phyloP scores from a whole-genome alignment of 2,329 filamentous ascomycete genomes.

The Thermothelomyces thermophilus region DNA sequence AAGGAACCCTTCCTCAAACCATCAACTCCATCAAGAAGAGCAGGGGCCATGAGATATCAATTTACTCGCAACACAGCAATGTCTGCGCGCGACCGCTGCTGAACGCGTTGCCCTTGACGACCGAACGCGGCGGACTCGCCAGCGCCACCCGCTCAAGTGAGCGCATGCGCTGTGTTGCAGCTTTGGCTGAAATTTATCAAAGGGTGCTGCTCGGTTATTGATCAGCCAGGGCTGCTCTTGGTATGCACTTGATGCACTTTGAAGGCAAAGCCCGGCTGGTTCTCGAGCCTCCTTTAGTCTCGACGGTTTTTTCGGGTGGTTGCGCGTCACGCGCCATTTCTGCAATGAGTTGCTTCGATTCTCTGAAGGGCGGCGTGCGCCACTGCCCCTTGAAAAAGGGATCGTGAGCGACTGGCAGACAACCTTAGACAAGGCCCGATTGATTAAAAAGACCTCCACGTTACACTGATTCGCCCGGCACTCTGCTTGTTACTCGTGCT shows the following conservation, averaged over 20 bases:
- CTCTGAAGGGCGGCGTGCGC: not conserved
- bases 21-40: conserved; percentile 5
- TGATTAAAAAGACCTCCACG: not conserved
- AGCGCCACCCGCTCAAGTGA: not conserved
- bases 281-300: not conserved
- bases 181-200: too few species aligned
- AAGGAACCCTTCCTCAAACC: conserved; percentile 9
- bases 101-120: not conserved
- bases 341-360: not conserved
- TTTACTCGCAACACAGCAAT: not conserved
- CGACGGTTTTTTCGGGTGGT: not conserved
- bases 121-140: not conserved
- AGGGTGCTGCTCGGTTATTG: too few species aligned
- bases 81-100: not conserved
- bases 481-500: too few species aligned
- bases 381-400: not conserved
- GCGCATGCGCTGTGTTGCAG: not conserved
- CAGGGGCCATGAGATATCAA: conserved; percentile 1
- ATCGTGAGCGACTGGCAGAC: not conserved
- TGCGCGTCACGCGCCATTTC: not conserved
- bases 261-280: not conserved
- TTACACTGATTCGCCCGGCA: not conserved
- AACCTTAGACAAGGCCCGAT: not conserved
- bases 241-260: not conserved
- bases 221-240: not conserved